These are phyloP conservation scores for Furcasterigmium sp. DNA, from an alignment of 2,329 filamentous ascomycete genomes.

Conservation along the genomic window DNA sequence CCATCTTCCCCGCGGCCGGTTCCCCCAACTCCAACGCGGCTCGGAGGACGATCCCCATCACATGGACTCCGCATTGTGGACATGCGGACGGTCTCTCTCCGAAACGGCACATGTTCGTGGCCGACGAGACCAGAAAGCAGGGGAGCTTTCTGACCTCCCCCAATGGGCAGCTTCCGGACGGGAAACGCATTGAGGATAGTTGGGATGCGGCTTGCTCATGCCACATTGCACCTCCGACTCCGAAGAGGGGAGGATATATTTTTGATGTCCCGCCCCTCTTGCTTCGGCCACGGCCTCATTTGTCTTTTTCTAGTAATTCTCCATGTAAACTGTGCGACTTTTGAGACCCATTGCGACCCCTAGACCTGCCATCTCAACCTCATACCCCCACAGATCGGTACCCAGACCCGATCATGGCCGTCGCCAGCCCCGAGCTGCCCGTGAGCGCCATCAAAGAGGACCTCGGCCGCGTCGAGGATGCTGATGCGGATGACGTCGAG, in stretches of 20 bases:
- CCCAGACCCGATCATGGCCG: not conserved
- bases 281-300: too few species aligned
- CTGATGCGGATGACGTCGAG: not conserved
- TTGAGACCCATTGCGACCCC: not conserved
- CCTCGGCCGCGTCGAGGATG: not conserved
- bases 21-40: not conserved
- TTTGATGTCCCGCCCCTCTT: too few species aligned
- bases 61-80: constrained; percentile 1
- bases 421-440: not conserved
- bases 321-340: too few species aligned
- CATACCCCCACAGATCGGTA: too few species aligned
- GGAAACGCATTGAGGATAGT: too few species aligned
- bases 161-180: not conserved
- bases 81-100: not conserved
- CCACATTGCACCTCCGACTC: too few species aligned
- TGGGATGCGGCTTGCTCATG: too few species aligned
- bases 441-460: not conserved
- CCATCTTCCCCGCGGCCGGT: not conserved
- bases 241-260: too few species aligned
- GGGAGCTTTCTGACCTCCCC: not conserved
- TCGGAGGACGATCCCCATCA: constrained; percentile 1
- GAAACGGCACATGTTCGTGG: not conserved
- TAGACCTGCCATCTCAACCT: too few species aligned
- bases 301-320: too few species aligned
- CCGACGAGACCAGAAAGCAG: not conserved